phyloP scores from a whole-genome alignment of 257 asterid genomes.

The Oldenlandia corymbosa region DNA sequence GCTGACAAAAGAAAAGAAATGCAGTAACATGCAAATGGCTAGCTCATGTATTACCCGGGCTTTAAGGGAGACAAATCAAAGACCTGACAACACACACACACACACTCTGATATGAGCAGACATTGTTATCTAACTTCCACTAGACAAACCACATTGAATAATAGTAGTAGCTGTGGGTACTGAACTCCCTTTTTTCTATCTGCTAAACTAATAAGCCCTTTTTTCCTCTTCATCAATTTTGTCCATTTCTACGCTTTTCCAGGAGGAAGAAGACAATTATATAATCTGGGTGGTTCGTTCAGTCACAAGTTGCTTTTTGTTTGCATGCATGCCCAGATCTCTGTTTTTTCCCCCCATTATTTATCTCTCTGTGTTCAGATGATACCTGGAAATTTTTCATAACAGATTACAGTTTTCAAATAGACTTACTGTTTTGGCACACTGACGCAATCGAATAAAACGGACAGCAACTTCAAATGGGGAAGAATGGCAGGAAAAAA shows the following conservation, averaged over 20 bases:
- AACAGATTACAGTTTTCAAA: background rate
- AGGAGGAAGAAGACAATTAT: slow-evolving; percentile 3
- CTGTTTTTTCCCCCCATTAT: background rate
- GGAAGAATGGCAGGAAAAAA: background rate
- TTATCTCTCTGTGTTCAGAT: background rate
- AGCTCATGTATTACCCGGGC: background rate
- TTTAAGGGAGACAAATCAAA: slow-evolving; percentile 12
- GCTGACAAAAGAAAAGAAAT: background rate
- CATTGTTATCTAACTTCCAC: background rate
- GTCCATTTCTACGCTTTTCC: background rate
- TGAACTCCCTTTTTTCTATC: too few relatives aligned
- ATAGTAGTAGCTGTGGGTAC: too few relatives aligned
- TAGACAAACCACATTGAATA: background rate
- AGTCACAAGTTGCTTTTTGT: background rate
- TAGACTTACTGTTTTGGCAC: too few relatives aligned
- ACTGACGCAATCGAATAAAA: too few relatives aligned
- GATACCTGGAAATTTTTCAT: background rate
- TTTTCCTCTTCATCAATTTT: background rate
- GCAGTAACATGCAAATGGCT: background rate
- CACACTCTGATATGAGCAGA: background rate
- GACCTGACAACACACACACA: slow-evolving; percentile 2
- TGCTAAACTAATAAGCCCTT: too few relatives aligned
- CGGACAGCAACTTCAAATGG: background rate
- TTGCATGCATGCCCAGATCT: background rate
- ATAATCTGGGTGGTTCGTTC: background rate